phyloP scores from a whole-genome alignment of 106 monocot genomes.

The Alisma plantagoaquatica region DNA sequence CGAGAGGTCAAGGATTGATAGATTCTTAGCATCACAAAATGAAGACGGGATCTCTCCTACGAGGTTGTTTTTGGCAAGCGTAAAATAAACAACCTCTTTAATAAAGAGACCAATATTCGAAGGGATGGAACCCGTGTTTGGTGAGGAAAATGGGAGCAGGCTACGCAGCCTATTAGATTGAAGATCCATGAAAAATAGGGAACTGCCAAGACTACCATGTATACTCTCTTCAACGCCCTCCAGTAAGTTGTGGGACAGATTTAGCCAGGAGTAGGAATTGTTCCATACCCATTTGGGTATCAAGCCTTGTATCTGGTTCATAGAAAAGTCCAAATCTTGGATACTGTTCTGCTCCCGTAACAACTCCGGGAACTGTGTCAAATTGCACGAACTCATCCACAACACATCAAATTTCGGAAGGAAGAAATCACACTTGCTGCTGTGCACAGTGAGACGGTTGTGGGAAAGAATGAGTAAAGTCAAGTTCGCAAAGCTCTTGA shows the following conservation, averaged over 20 bases:
- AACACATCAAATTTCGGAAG: slow-evolving; percentile 29
- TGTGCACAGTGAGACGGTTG: slow-evolving; percentile 26
- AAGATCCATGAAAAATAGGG: slow-evolving; percentile 33
- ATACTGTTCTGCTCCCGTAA: slow-evolving; percentile 24
- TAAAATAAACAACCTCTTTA: slow-evolving; percentile 26
- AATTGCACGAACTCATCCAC: slow-evolving; percentile 40
- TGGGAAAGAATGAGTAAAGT: slow-evolving; percentile 41
- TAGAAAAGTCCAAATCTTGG: slow-evolving; percentile 43
- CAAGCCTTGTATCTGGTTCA: slow-evolving; percentile 36
- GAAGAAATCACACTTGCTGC: not conserved
- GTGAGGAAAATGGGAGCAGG: slow-evolving; percentile 52
- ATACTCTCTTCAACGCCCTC: slow-evolving; percentile 28
- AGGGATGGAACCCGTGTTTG: slow-evolving; percentile 42
- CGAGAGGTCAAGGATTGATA: slow-evolving; percentile 60
- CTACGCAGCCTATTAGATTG: slow-evolving; percentile 52
- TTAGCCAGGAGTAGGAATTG: no score
- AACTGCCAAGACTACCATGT: slow-evolving; percentile 2
- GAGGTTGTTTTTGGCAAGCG: slow-evolving; percentile 37
- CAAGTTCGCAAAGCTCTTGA: slow-evolving; percentile 30
- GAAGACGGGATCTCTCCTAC: slow-evolving; percentile 41
- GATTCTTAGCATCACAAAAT: slow-evolving; percentile 35
- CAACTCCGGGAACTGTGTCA: slow-evolving; percentile 33
- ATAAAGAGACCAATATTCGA: slow-evolving; percentile 20
- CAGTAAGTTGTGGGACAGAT: slow-evolving; percentile 61
- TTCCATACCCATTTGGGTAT: slow-evolving; percentile 75